Evolutionary conservation across 345 rosid genomes (phyloP).

Genomic region (Combretum micranthum): DNA sequence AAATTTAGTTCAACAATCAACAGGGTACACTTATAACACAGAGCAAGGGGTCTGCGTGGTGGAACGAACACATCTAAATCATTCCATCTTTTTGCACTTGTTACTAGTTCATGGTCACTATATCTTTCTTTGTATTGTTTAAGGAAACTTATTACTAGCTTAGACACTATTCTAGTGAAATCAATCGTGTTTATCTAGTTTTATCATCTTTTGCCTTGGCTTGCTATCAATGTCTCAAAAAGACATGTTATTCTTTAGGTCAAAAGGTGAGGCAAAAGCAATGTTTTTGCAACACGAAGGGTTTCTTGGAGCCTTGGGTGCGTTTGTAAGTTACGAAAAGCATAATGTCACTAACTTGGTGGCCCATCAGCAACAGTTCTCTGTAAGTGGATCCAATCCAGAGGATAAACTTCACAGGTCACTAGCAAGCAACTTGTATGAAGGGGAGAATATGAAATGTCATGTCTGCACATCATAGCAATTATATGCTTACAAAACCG

Average conservation of each 20-base stretch:
- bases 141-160: neutral
- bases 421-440: constrained; percentile 13
- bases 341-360: constrained; percentile 15
- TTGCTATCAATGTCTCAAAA: neutral
- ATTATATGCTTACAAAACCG: neutral
- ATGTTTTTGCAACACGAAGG: constrained; percentile 84
- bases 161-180: neutral
- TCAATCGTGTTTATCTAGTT: neutral
- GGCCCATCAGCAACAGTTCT: constrained; percentile 12
- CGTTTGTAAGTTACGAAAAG: constrained; percentile 48
- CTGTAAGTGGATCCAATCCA: constrained; percentile 5
- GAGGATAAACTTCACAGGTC: constrained; percentile 21
- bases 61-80: too few species aligned
- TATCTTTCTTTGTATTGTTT: neutral
- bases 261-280: constrained; percentile 86
- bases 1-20: too few species aligned
- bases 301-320: constrained; percentile 84
- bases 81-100: too few species aligned
- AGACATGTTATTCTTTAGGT: constrained; percentile 30
- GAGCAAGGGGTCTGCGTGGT: too few species aligned
- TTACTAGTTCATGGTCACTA: too few species aligned
- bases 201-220: neutral
- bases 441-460: constrained; percentile 28
- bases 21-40: too few species aligned
- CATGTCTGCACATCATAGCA: constrained; percentile 17